Evolutionary conservation across 306 rosid genomes (phyloP), one percentile per base, ranked within the genome.

Genomic region (Corylus americana): DNA sequence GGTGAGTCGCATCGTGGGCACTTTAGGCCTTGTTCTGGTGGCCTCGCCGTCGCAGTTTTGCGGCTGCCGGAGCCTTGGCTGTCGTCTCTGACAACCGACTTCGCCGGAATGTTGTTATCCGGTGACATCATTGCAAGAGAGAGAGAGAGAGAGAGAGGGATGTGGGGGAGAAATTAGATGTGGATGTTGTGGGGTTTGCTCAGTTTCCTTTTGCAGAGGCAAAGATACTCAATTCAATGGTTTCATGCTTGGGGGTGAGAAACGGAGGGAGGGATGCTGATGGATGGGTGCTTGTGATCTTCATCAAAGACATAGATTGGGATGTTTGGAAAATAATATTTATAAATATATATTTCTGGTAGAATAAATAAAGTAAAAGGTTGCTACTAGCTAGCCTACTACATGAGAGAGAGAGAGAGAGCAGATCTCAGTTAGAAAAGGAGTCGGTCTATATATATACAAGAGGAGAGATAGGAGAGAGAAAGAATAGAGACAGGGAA

Each of bases 1-100:
- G 97, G 93, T 0, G 98, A 95, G 71, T 92, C 96, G 58, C 98
- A 95, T 48, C 98, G 62, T 0, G 98, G 98, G 29, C 98, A 95
- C 85, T 90, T 94, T 12, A 79, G 73, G 57, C 75, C 80, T 44
- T 87, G 95, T 67, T 89, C 90, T 18, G 82, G 88, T 5, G 89
- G 81, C 72, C 78, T 85, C 39, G 89, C 29, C 16, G 85, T 54
- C 29, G 81, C 22, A 42, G 63, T 71, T 86, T 85, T 86, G 75
- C 79, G 76, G 81, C 78, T 74, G 42, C 83, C 86, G 9, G 85
- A 81, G 49, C 83, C 80, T 20, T 82, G 89, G 77, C 12, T 81
- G 50, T 83, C 84, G 14, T 83, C 89, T 73, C 81, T 87, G 6
- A 83, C 29, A 1, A 47, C 50, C 25, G 84, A 58, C 37, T 85